A percentile compares a stretch with the other conserved stretches of the same genome.
Conservation (phyloP, 2,329 filamentous ascomycete genomes). For the Talaromyces islandicus region DNA sequence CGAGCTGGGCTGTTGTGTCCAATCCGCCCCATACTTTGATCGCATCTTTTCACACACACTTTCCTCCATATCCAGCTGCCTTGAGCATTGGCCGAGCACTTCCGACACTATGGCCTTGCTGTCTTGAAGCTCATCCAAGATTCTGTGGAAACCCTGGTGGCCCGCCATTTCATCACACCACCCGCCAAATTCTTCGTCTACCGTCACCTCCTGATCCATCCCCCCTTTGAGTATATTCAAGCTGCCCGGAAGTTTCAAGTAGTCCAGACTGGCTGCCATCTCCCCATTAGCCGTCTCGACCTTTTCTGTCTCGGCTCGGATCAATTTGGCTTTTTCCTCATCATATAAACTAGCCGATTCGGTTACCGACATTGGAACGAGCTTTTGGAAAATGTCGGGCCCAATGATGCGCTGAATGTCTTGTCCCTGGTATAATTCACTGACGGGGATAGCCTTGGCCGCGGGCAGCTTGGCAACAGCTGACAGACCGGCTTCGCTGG, state of each 20-base stretch:
- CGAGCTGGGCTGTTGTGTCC: constrained; percentile 95
- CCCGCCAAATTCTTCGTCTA: constrained; percentile 83
- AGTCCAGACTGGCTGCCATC: constrained; percentile 92
- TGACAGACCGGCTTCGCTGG: constrained; percentile 73
- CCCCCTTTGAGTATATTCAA: constrained; percentile 89
- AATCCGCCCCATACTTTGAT: constrained; percentile 90
- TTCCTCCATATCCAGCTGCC: constrained; percentile 93
- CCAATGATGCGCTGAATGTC: constrained; percentile 97
- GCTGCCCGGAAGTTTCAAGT: constrained; percentile 81
- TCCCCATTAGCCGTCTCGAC: constrained; percentile 91
- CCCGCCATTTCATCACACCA: constrained; percentile 93
- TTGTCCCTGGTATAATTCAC: constrained; percentile 92
- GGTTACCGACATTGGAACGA: constrained; percentile 91
- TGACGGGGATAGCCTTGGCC: constrained; percentile 94
- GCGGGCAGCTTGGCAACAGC: constrained; percentile 86
- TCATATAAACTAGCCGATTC: constrained; percentile 96
- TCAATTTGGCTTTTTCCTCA: constrained; percentile 94
- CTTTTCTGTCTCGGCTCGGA: constrained; percentile 87
- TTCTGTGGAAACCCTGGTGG: constrained; percentile 70
- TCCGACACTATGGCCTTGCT: constrained; percentile 71
- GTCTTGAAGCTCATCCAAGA: constrained; percentile 71
- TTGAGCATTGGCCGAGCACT: constrained; percentile 71
- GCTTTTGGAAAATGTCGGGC: constrained; percentile 93
- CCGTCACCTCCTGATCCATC: constrained; percentile 78
- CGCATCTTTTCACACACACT: constrained; percentile 99